Evolutionary conservation across 2,329 filamentous ascomycete genomes (phyloP), one percentile per base, ranked within the genome.

Genomic region (Neofusicoccum ribis): DNA sequence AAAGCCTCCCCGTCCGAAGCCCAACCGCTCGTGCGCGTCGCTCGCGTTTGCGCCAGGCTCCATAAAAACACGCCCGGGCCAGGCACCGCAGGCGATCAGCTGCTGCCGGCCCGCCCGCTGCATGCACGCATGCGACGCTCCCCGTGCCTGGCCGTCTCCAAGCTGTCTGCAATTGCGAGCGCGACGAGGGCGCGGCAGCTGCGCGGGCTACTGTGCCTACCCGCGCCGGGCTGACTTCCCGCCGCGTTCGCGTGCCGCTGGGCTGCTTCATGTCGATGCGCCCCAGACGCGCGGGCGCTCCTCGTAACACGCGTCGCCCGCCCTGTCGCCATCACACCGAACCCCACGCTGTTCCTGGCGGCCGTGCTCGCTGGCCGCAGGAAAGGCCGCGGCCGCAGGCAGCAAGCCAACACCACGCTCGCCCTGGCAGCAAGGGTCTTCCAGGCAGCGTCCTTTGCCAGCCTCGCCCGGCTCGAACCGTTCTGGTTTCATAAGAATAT

Each of bases 341-440:
- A 31, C 20, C 41, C 37, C 11, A 39, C 15, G 17, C 52, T 43
- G 56, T 60, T 20, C 41, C 56, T 60, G 56, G 31, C 56, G 31
- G 41, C 54, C 54, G 41, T 47, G 56, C 56, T 36, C 20, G 23
- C 17, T 23, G 56, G 56, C 43, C 56, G 56, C 56, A 60, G 56
- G 23, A 20, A 20, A 60, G 56, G 56, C 56, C 56, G 56, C 39
- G 44, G 50, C 9, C 37, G 27, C 49, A 51, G 43, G 56, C 56
- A 60, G 41, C 56, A 39, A 27, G 43, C 31, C 41, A 20, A 41
- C 56, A 37, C 27, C 56, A 47, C 27, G 27, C 27, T 31, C 27
- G 27, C 54, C 54, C 34, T 11, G 9, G 23, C 41, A 23, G 41
- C 56, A 60, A 20, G 56, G 56, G 17, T 47, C 27, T 37, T 47